Percentiles rank a stretch among this genome's conserved stretches.
Conservation (phyloP, 495 filamentous ascomycete genomes). For the Amniculicola lignicola region DNA sequence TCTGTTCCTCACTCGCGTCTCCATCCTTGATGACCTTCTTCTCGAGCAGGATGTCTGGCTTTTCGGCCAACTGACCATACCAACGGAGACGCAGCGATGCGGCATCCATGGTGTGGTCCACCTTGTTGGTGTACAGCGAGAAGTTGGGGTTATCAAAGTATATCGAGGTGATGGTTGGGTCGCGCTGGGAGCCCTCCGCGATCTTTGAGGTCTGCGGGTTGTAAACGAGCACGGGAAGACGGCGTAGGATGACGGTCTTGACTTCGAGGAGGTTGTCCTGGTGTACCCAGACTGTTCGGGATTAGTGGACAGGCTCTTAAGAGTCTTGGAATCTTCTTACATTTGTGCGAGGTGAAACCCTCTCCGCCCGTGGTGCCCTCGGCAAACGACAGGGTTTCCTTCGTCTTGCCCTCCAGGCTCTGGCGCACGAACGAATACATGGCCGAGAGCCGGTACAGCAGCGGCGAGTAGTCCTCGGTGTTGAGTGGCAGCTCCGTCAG, state of each 20-base stretch:
- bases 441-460: slow-evolving; percentile 83
- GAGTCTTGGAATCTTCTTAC: slow-evolving; percentile 41
- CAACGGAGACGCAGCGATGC: slow-evolving; percentile 84
- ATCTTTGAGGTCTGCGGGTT: slow-evolving; percentile 79
- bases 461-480: slow-evolving; percentile 86
- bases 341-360: slow-evolving; percentile 88
- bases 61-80: slow-evolving; percentile 79
- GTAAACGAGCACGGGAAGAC: slow-evolving; percentile 86
- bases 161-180: slow-evolving; percentile 89
- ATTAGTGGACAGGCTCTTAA: slow-evolving; percentile 4
- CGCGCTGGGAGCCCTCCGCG: slow-evolving; percentile 68
- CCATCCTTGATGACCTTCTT: slow-evolving; percentile 81
- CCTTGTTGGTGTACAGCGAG: slow-evolving; percentile 78
- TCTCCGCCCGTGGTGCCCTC: slow-evolving; percentile 52
- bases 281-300: slow-evolving; percentile 78
- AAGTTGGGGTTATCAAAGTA: slow-evolving; percentile 93
- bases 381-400: slow-evolving; percentile 33
- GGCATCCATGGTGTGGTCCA: slow-evolving; percentile 70
- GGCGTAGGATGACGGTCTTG: slow-evolving; percentile 88
- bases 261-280: slow-evolving; percentile 91
- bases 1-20: slow-evolving; percentile 63
- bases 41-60: slow-evolving; percentile 77
- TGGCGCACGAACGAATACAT: slow-evolving; percentile 95
- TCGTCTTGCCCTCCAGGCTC: slow-evolving; percentile 58
- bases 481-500: slow-evolving; percentile 87